Base-by-base conservation (phyloP, 1,139 yeast species). In the Williopsis jadinii region DNA sequence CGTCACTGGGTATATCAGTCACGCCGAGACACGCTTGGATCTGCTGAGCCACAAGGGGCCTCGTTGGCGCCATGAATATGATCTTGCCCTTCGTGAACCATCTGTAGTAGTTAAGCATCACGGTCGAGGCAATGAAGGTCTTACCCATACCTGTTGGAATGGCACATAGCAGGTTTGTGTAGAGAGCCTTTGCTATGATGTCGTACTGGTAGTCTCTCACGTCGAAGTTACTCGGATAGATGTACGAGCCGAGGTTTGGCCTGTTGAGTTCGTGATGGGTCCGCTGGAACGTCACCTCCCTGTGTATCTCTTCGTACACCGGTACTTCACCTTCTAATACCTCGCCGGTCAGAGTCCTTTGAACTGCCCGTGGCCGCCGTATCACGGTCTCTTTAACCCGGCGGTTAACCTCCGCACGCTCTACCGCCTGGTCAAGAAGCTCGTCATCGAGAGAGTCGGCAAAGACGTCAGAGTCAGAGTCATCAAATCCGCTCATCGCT, bases 61-160 rank as follows among this genome's bases (percentile, higher is more conserved):
- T 71, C 0, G 99, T 94, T 0, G 99, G 99, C 0, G 99, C 98
- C 82, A 92, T 81, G 58, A 94, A 94, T 6, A 94, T 75, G 49
- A 92, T 77, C 57, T 88, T 92, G 5, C 88, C 78, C 11, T 66
- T 62, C 9, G 75, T 45, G 38, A 81, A 84, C 98, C 98, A 94
- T 39, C 95, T 66, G 52, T 75, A 80, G 63, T 75, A 94, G 58
- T 94, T 94, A 43, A 90, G 70, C 87, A 94, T 94, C 28, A 92
- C 94, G 0, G 95, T 83, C 34, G 95, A 80, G 2, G 98, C 97
- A 54, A 94, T 88, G 51, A 94, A 88, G 0, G 99, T 94, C 63
- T 94, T 94, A 37, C 99, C 99, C 60, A 90, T 70, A 51, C 99
- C 99, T 0, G 99, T 94, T 0, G 99, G 99, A 27, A 94, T 73